Evolutionary conservation across 441 rosid genomes (phyloP), one percentile per base, ranked within the genome.

Genomic region (Erodium texanum): DNA sequence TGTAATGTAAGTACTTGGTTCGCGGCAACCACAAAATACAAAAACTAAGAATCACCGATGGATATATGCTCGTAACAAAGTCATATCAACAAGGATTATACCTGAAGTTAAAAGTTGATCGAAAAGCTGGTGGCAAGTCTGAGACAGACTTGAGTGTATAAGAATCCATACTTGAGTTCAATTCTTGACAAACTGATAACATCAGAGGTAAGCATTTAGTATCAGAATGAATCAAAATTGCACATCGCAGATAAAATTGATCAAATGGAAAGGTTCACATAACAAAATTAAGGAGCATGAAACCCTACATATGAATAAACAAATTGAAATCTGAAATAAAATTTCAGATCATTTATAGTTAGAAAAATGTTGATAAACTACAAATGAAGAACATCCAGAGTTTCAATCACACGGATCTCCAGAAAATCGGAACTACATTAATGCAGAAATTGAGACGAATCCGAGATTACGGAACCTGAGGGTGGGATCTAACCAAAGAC

Each of bases 31-130:
- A 18, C 56, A 54, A 48, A 14, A 22, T 43, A 64, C 64, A 58
- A 63, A 27, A 64, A 43, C 24, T 7, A 32, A 68, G 69, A 70
- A 14, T 20, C 66, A 62, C 69, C 20, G 64, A 54, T 24, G 45
- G 11, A 19, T 19, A 27, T 32, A 38, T 59, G 38, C 27, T 7
- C 19, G 62, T 7, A 68, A 24, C 36, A 70, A 48, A 41, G 72
- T 54, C 50, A 69, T 38, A 65, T 22, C 22, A 24, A 41, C 0
- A 54, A n/a, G 34, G 20, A 6, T 52, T 34, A n/a, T 68, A 94
- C 99, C 97, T 89, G 90, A 94, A 91, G 66, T 75, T 78, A 72
- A 86, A 94, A 69, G 80, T 75, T 64, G 98, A 87, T 71, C 89
- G 87, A 77, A 94, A 89, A 22, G 77, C 85, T 18, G 70, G 73